Evolutionary conservation across 2,329 filamentous ascomycete species (phyloP).

Genomic region (Penicillium concentricum): DNA sequence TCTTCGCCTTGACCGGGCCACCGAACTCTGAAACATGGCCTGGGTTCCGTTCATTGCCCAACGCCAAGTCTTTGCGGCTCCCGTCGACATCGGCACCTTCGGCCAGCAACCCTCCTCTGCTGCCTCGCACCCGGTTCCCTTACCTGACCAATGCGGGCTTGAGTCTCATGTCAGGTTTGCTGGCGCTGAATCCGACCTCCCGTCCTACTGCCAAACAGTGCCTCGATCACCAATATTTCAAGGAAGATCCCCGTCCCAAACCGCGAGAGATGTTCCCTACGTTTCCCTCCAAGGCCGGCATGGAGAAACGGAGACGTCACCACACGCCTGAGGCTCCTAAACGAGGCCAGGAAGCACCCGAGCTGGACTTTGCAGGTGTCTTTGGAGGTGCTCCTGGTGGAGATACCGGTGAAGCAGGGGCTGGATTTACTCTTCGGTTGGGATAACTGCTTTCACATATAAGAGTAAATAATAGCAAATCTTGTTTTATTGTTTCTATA

Average conservation of each 20-base stretch:
- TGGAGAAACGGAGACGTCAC: conserved; percentile 73
- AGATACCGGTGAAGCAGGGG: conserved; percentile 61
- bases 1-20: conserved; percentile 85
- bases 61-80: conserved; percentile 75
- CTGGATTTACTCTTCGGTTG: conserved; percentile 61
- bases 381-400: conserved; percentile 66
- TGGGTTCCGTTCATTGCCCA: conserved; percentile 79
- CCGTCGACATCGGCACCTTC: conserved; percentile 46
- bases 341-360: conserved; percentile 67
- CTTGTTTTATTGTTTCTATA: not conserved
- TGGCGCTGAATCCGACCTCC: conserved; percentile 70
- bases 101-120: conserved; percentile 40
- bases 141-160: conserved; percentile 74
- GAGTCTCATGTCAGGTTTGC: conserved; percentile 64
- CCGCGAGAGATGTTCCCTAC: conserved; percentile 92
- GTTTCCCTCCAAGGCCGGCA: conserved; percentile 90
- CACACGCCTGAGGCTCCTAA: conserved; percentile 81
- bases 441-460: conserved; percentile 26
- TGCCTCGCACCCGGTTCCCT: conserved; percentile 76
- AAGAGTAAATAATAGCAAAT: not conserved
- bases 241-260: conserved; percentile 85
- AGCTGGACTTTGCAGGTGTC: conserved; percentile 67
- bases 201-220: conserved; percentile 72
- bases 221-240: conserved; percentile 79
- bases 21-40: conserved; percentile 84